Evolutionary conservation across 306 rosid species (phyloP), one percentile per base, ranked within the genome.

Genomic region (Ormosia semicastrata): DNA sequence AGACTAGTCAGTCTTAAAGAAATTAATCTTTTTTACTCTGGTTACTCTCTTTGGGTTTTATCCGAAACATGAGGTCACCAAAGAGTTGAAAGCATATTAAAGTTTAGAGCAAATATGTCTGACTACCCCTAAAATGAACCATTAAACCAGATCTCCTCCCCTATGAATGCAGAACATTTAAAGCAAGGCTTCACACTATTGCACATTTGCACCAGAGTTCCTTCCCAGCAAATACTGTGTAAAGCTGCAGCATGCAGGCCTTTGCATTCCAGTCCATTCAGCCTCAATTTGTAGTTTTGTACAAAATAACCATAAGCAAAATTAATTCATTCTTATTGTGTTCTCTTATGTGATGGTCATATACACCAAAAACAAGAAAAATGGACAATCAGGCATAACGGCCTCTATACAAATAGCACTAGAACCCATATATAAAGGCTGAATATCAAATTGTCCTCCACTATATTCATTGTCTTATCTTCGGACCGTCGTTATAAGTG

Each of bases 371-470:
- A 37, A 72, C 41, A 60, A 54, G 64, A 81, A 84, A 53, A 54
- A 68, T 44, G 73, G 86, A 8, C 77, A 85, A 34, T 33, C 57
- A 73, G 71, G 74, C 81, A 76, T 29, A 71, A 58, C 79, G 83
- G 67, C 88, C 83, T 77, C 82, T 64, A 71, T 58, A 75, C 88
- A 83, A 54, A 80, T 83, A 63, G 32, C 50, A 77, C 34, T 41
- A 40, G 0, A 75, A 47, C 73, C 36, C 60, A 64, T 62, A 84
- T 46, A 84, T 30, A 68, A 43, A 15, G 49, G 74, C 73, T 83
- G 80, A 34, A 77, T 58, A 67, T 44, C 49, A 75, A 49, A 41
- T 60, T 66, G 6, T 68, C 79, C 73, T 59, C 50, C 83, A 67
- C 73, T 46, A 58, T 50, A 66, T 71, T 37, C 65, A 7, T 41